Percentiles rank a stretch among this genome's conserved stretches.
These are phyloP conservation scores for Claviceps africana DNA, from an alignment of 2,329 filamentous ascomycete genomes.

Conservation along the genomic window DNA sequence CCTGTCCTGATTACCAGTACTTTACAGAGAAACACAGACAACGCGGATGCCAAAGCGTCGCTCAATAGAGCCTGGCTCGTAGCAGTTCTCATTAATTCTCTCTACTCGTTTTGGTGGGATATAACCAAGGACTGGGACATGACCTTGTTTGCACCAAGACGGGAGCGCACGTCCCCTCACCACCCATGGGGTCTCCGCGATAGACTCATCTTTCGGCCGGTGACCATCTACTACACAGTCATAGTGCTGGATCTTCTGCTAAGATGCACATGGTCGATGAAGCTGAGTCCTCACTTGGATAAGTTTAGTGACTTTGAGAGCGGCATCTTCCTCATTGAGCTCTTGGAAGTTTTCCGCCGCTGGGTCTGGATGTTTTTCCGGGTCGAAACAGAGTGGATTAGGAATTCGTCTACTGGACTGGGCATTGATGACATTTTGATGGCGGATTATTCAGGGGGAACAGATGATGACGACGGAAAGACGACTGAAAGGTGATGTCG, in stretches of 20 bases:
- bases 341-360: slow-evolving; percentile 71
- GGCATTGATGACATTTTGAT: slow-evolving; percentile 59
- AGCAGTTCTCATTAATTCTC: slow-evolving; percentile 67
- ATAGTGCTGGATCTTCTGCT: slow-evolving; percentile 67
- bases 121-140: slow-evolving; percentile 94
- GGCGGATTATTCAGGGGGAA: slow-evolving; percentile 54
- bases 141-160: slow-evolving; percentile 53
- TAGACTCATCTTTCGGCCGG: slow-evolving; percentile 56
- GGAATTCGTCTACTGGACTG: slow-evolving; percentile 37
- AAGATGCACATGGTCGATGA: slow-evolving; percentile 82
- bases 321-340: slow-evolving; percentile 76
- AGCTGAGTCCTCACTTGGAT: slow-evolving; percentile 69
- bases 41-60: slow-evolving; percentile 24
- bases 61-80: slow-evolving; percentile 51
- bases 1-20: slow-evolving; percentile 76
- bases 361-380: slow-evolving; percentile 98
- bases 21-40: slow-evolving; percentile 48
- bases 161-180: slow-evolving; percentile 44
- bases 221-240: slow-evolving; percentile 67
- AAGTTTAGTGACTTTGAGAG: slow-evolving; percentile 77
- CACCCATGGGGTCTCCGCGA: slow-evolving; percentile 67
- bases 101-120: slow-evolving; percentile 99
- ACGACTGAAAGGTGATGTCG: slow-evolving; percentile 3
- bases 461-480: slow-evolving; percentile 24
- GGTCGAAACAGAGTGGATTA: slow-evolving; percentile 84